Evolutionary conservation across 2,329 filamentous ascomycete genomes (phyloP), one percentile per base, ranked within the genome.

Genomic region (Aspergillus sp.): DNA sequence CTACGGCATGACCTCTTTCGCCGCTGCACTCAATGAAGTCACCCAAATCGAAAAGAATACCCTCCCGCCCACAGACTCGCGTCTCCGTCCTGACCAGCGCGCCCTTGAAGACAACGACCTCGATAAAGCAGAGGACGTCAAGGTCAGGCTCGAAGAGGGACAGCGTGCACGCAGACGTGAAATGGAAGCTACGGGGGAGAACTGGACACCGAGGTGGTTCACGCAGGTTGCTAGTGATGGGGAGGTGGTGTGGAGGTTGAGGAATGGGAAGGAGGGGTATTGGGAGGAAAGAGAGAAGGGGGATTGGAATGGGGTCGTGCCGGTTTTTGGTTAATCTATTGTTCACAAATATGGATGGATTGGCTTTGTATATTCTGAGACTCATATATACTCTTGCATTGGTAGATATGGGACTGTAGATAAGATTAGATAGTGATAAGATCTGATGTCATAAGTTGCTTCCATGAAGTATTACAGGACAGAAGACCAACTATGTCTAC

Each of bases 1-100:
- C 32, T 98, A 95, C 67, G 93, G 93, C 4, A 79, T 95, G 63
- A 95, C 93, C 0, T 75, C 79, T 0, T 98, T 97, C 63, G 90
- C 90, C 0, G 90, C 89, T 0, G 71, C 78, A 1, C 78, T 98
- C 41, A 98, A 98, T 60, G 88, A 98, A 68, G 78, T 95, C 51
- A 97, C 93, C 0, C 60, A 78, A 0, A 75, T 95, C 5, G 93
- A 98, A 67, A 74, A 83, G 49, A 81, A 76, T 3, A 83, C 82
- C 49, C 70, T 96, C 13, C 84, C 93, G 3, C 79, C 82, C 0
- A 97, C 91, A 0, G 93, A 98, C 69, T 86, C 81, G 30, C 77
- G 93, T 22, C 73, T 96, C 37, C 78, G 93, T 13, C 90, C 90
- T 2, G 93, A 98, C 63, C 93, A 97, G 73, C 79, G 87, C 12